Evolutionary conservation across 2,329 filamentous ascomycete genomes (phyloP).

Genomic region (Fusarium cicatricum): DNA sequence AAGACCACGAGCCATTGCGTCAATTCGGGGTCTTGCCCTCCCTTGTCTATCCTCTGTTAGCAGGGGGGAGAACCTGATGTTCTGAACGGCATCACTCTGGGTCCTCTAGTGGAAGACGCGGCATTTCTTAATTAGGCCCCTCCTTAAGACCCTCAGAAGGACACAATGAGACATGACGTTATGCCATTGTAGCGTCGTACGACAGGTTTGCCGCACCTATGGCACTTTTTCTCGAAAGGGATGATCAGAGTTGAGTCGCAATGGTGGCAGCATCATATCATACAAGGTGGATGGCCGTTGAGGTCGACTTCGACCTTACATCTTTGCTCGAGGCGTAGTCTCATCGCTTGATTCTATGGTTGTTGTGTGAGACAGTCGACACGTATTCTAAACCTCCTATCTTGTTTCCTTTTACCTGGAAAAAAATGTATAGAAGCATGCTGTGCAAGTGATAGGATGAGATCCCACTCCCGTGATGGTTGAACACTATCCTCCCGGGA

Average conservation of each 20-base stretch:
- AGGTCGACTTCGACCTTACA: not conserved
- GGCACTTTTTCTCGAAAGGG: slow-evolving; percentile 13
- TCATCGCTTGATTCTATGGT: not conserved
- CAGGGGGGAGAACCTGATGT: no score
- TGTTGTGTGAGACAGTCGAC: not conserved
- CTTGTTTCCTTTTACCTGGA: not conserved
- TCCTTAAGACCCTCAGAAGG: not conserved
- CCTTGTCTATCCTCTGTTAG: no score
- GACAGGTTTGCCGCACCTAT: slow-evolving; percentile 2
- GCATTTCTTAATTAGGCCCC: not conserved
- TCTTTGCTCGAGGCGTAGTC: not conserved
- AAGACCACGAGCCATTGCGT: no score
- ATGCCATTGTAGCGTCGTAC: slow-evolving; percentile 32
- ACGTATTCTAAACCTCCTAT: not conserved
- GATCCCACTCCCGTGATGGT: slow-evolving; percentile 8
- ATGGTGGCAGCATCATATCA: slow-evolving; percentile 22
- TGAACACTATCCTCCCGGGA: slow-evolving; percentile 11
- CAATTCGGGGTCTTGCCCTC: no score
- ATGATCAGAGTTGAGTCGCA: no score
- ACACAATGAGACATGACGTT: slow-evolving; percentile 29
- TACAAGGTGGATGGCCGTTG: not conserved
- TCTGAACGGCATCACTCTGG: no score
- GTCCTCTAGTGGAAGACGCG: not conserved
- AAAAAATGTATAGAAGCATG: slow-evolving; percentile 2
- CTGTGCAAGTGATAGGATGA: not conserved